Evolutionary conservation across 768 basidiomycete species (phyloP), one percentile per base, ranked within the genome.

Genomic region (Leucocoprinus sp.): DNA sequence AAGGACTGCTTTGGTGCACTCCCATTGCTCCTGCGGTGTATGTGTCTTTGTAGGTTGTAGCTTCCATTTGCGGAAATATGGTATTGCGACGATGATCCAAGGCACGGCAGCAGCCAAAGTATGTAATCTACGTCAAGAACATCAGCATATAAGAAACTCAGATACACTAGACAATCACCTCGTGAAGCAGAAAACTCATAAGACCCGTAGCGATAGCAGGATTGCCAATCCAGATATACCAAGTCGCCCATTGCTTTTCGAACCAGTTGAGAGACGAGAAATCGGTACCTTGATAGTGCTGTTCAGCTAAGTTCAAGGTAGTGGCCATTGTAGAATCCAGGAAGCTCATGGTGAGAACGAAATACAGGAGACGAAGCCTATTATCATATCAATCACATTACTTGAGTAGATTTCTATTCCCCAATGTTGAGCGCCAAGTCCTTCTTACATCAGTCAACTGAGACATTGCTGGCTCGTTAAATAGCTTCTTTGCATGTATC

Each of bases 51-150:
- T 74, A 3, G 89, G 82, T 60, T 98, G 95, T 3, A 98, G 71
- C 64, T 98, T 98, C 88, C 88, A 98, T 64, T 78, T 73, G 37
- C 78, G 76, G 69, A 98, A 99, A 69, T 91, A 97, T 1, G 92
- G 92, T 26, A 93, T 89, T 2, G 81, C 69, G 64, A 97, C 83
- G 64, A 96, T 86, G 55, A 97, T 84, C 90, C 92, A 96, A 0
- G 93, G 96, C 36, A 24, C 19, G 26, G 36, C 19, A 46, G 9
- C 21, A 37, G 21, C 8, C 8, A 8, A 12, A 45, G n/a, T n/a
- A n/a, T n/a, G n/a, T n/a, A n/a, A n/a, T n/a, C n/a, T n/a, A n/a
- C n/a, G n/a, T n/a, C n/a, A n/a, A n/a, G n/a, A n/a, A n/a, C n/a
- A n/a, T n/a, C n/a, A 47, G 7, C 31, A 38, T 9, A 26, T 12